Evolutionary conservation across 495 filamentous ascomycete species (phyloP).

Genomic region (Penicillium atrosanguineum): DNA sequence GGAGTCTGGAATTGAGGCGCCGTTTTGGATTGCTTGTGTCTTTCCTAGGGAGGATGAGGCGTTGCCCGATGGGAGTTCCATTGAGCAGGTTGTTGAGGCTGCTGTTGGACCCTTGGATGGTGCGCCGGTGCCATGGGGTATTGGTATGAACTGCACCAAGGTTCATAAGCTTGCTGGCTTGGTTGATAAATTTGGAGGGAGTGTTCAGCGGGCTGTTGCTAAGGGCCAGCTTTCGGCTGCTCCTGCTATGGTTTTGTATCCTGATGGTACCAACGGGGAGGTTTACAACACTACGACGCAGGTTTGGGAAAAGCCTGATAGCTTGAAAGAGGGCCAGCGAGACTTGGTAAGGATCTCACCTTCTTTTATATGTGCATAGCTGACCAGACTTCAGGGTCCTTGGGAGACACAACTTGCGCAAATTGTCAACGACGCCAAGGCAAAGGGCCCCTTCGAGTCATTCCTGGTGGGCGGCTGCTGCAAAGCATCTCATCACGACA

Average conservation of each 20-base stretch:
- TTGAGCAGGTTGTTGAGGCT: slow-evolving; percentile 28
- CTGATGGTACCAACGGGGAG: slow-evolving; percentile 66
- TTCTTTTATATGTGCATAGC: slow-evolving; percentile 1
- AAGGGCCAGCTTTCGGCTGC: slow-evolving; percentile 23
- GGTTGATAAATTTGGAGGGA: slow-evolving; percentile 44
- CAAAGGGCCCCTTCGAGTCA: slow-evolving; percentile 43
- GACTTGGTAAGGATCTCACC: slow-evolving; percentile 18
- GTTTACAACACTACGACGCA: slow-evolving; percentile 61
- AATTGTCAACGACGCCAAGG: slow-evolving; percentile 35
- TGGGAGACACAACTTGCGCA: slow-evolving; percentile 50
- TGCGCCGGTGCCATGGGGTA: slow-evolving; percentile 51
- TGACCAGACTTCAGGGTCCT: slow-evolving; percentile 23
- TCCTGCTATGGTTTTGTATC: slow-evolving; percentile 61
- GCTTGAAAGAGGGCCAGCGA: neutral
- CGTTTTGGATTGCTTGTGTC: slow-evolving; percentile 62
- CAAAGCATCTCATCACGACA: slow-evolving; percentile 52
- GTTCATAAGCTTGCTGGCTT: slow-evolving; percentile 50
- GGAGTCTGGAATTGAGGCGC: slow-evolving; percentile 22
- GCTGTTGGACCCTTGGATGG: slow-evolving; percentile 19
- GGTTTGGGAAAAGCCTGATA: slow-evolving; percentile 49
- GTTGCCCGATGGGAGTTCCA: slow-evolving; percentile 37
- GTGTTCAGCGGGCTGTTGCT: slow-evolving; percentile 29
- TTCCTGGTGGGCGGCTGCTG: slow-evolving; percentile 63
- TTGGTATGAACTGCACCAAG: slow-evolving; percentile 68
- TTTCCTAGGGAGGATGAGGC: slow-evolving; percentile 53